Conservation (phyloP, 345 rosid species). For the Hibiscus syriacus region DNA sequence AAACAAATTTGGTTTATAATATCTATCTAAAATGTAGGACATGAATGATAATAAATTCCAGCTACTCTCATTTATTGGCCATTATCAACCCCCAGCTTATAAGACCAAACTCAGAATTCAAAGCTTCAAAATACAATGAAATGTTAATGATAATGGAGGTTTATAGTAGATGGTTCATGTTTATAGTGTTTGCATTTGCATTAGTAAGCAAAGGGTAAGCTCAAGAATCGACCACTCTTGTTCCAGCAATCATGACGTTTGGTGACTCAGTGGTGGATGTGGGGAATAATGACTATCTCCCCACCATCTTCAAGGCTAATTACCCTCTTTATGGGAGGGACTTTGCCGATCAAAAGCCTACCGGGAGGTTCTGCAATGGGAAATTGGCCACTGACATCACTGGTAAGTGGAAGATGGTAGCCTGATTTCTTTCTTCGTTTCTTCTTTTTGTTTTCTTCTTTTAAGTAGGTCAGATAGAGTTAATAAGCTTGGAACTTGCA, state of each 20-base stretch:
- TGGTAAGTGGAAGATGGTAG: slow-evolving; percentile 26
- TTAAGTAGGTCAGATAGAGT: not conserved
- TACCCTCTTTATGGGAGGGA: slow-evolving; percentile 96
- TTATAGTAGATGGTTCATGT: not conserved
- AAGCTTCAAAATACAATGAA: not conserved
- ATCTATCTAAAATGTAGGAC: not conserved
- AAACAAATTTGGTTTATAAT: not conserved
- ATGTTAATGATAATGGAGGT: slow-evolving; percentile 1
- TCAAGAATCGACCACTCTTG: slow-evolving; percentile 42
- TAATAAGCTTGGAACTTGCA: slow-evolving; percentile 18
- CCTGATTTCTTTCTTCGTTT: not conserved
- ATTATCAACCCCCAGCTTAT: slow-evolving; percentile 28
- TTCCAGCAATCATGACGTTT: slow-evolving; percentile 67
- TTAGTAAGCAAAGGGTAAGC: slow-evolving; percentile 13
- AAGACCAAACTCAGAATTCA: slow-evolving; percentile 5
- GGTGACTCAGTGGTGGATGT: slow-evolving; percentile 93
- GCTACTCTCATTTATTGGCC: slow-evolving; percentile 31
- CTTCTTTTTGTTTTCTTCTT: not conserved
- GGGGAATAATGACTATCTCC: slow-evolving; percentile 84
- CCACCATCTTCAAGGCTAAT: slow-evolving; percentile 67
- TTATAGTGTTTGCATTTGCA: slow-evolving; percentile 19
- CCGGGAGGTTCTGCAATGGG: slow-evolving; percentile 94
- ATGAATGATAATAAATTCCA: slow-evolving; percentile 7
- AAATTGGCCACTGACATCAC: slow-evolving; percentile 85
- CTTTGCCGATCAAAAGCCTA: slow-evolving; percentile 51